These are phyloP conservation scores for Senna siamea DNA, from an alignment of 306 rosid species.

Conservation along the genomic window DNA sequence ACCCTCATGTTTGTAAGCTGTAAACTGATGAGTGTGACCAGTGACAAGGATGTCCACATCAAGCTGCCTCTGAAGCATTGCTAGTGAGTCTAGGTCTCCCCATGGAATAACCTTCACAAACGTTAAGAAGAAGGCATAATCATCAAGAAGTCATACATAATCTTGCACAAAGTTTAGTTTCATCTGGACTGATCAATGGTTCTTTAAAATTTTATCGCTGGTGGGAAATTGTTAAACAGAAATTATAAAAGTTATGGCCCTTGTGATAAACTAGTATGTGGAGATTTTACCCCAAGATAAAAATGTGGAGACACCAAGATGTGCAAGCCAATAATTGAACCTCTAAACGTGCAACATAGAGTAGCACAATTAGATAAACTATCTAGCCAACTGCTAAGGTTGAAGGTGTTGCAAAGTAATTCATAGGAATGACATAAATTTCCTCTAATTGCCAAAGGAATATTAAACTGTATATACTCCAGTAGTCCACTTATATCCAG, in stretches of 20 bases:
- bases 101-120: constrained; percentile 86
- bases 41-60: constrained; percentile 96
- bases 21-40: constrained; percentile 93
- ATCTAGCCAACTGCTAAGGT: no score
- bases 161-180: neutral
- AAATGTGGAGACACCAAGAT: no score
- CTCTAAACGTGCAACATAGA: no score
- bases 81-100: constrained; percentile 96
- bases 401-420: no score
- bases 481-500: neutral
- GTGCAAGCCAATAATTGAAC: no score
- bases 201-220: neutral
- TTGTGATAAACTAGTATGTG: neutral
- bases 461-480: neutral
- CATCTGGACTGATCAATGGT: neutral
- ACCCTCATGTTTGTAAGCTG: constrained; percentile 93
- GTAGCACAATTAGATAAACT: no score
- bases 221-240: neutral
- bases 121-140: neutral
- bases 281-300: no score
- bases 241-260: neutral
- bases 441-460: constrained; percentile 6
- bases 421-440: no score
- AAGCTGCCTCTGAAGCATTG: constrained; percentile 95
- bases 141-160: neutral